Evolutionary conservation across 2,329 filamentous ascomycete species (phyloP).

Genomic region (Cladorrhinum sp.): DNA sequence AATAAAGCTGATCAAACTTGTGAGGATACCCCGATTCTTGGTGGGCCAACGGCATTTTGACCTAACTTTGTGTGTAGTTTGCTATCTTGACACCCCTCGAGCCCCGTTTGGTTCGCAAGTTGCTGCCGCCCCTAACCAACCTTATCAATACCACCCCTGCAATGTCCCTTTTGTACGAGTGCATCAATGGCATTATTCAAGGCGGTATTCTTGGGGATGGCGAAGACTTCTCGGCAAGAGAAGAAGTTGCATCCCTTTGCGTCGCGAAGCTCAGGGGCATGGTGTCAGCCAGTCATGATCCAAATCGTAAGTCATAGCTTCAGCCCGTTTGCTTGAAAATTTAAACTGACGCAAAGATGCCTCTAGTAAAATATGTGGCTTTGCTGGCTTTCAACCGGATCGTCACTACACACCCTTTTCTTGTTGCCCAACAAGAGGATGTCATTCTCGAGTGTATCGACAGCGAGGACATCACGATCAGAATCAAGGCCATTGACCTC

Average conservation of each 20-base stretch:
- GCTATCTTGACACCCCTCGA: slow-evolving; percentile 90
- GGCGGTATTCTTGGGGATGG: slow-evolving; percentile 86
- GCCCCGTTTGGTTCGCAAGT: slow-evolving; percentile 84
- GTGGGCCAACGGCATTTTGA: too few species aligned
- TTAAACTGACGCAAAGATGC: slow-evolving; percentile 13
- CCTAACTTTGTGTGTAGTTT: slow-evolving; percentile 58
- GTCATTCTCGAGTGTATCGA: slow-evolving; percentile 96
- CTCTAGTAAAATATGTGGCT: slow-evolving; percentile 89
- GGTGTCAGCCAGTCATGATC: slow-evolving; percentile 89
- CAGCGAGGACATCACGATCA: slow-evolving; percentile 92
- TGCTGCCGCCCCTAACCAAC: slow-evolving; percentile 84
- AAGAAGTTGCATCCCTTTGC: slow-evolving; percentile 89
- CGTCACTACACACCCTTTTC: slow-evolving; percentile 78
- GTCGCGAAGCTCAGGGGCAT: slow-evolving; percentile 91
- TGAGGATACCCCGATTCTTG: slow-evolving; percentile 34
- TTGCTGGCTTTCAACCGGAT: slow-evolving; percentile 95
- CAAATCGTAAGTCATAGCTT: slow-evolving; percentile 68
- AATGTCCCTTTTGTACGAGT: slow-evolving; percentile 98
- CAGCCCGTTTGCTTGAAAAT: too few species aligned
- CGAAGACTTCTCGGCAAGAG: slow-evolving; percentile 75
- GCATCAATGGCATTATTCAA: slow-evolving; percentile 97
- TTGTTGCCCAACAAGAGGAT: slow-evolving; percentile 91
- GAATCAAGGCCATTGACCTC: slow-evolving; percentile 85
- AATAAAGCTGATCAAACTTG: slow-evolving; percentile 97
- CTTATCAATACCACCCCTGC: slow-evolving; percentile 93